Percentiles rank a stretch among this genome's conserved stretches.
phyloP scores from a whole-genome alignment of 1,284 basidiomycete species.

The Puccinia triticina region DNA sequence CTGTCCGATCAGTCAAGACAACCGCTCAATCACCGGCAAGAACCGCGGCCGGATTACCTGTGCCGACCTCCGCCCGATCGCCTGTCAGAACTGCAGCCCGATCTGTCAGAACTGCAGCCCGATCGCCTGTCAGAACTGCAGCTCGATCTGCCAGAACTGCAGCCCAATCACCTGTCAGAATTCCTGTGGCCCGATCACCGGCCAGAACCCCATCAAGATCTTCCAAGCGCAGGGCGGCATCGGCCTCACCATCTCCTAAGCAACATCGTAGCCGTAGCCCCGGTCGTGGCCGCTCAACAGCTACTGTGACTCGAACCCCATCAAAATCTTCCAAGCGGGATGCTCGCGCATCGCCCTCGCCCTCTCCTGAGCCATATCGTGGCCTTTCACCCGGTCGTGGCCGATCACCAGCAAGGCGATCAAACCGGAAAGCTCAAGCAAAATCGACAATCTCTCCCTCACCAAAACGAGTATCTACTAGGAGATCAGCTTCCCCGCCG shows the following conservation, averaged over 20 bases:
- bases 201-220: neutral
- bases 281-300: neutral
- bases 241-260: conserved; percentile 10
- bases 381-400: conserved; percentile 12
- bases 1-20: too few species aligned
- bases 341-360: neutral
- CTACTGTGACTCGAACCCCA: neutral
- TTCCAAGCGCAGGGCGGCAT: conserved; percentile 1
- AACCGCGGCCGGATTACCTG: too few species aligned
- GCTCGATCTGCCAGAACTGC: neutral
- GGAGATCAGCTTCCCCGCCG: neutral
- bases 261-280: neutral
- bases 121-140: neutral
- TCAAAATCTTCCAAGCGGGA: neutral
- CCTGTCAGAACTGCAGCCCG: neutral
- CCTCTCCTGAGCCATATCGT: neutral
- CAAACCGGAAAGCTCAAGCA: neutral
- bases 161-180: neutral
- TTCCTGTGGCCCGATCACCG: neutral
- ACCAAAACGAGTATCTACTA: neutral
- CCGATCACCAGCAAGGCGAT: conserved; percentile 12
- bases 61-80: neutral
- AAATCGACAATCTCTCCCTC: neutral
- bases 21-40: too few species aligned
- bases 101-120: neutral